Percentiles rank a stretch among this genome's conserved stretches.
phyloP scores from a whole-genome alignment of 768 basidiomycete species.

The Phylloporus scabripes region DNA sequence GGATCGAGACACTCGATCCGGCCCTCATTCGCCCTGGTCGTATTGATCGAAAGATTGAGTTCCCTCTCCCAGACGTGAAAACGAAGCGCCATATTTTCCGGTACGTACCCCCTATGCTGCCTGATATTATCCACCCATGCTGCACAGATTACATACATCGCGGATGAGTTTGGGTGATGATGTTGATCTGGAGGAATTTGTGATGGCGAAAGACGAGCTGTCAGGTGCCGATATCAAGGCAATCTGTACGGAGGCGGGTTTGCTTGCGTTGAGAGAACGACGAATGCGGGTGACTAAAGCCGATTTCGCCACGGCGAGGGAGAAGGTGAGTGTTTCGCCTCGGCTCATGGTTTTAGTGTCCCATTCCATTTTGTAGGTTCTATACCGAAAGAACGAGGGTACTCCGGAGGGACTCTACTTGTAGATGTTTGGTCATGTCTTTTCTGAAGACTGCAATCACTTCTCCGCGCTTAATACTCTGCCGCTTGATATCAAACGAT shows the following conservation, averaged over 20 bases:
- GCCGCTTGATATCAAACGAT: neutral
- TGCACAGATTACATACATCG: slow-evolving; percentile 75
- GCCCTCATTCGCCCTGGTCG: slow-evolving; percentile 97
- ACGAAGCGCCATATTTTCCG: slow-evolving; percentile 99
- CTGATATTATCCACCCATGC: slow-evolving; percentile 5
- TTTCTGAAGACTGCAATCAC: slow-evolving; percentile 2
- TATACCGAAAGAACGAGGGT: slow-evolving; percentile 97
- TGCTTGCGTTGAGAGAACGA: slow-evolving; percentile 89
- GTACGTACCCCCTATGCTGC: slow-evolving; percentile 32
- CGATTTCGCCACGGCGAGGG: slow-evolving; percentile 86
- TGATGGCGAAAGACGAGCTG: slow-evolving; percentile 92
- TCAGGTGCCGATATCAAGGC: slow-evolving; percentile 99
- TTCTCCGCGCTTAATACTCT: neutral
- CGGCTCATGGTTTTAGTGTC: slow-evolving; percentile 3
- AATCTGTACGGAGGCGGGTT: slow-evolving; percentile 96
- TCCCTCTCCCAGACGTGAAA: slow-evolving; percentile 95
- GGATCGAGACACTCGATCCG: slow-evolving; percentile 94
- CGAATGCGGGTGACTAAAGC: slow-evolving; percentile 91
- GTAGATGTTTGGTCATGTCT: slow-evolving; percentile 33
- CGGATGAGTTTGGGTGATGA: slow-evolving; percentile 87
- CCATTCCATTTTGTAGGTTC: slow-evolving; percentile 41
- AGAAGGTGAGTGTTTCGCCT: slow-evolving; percentile 60
- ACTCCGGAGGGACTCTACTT: slow-evolving; percentile 86
- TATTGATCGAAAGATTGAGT: slow-evolving; percentile 98
- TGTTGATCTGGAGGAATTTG: slow-evolving; percentile 93